phyloP scores from a whole-genome alignment of 495 filamentous ascomycete species.

The Viridothelium virens region DNA sequence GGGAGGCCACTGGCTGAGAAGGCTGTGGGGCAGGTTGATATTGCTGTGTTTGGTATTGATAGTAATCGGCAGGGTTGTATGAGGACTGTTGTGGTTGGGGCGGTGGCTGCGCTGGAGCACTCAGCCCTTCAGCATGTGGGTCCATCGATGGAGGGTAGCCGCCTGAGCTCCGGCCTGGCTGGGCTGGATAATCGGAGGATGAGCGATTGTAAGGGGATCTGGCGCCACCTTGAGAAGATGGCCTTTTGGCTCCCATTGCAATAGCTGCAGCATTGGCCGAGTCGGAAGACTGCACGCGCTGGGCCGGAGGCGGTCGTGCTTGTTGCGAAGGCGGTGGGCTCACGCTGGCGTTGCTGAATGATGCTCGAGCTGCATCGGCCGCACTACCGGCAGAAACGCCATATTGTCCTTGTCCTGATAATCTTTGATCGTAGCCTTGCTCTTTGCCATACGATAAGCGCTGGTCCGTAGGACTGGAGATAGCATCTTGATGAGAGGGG shows the following conservation, averaged over 20 bases:
- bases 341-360: constrained; percentile 31
- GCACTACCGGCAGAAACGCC: constrained; percentile 35
- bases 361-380: constrained; percentile 43
- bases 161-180: constrained; percentile 16
- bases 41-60: constrained; percentile 27
- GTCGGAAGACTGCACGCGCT: constrained; percentile 41
- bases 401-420: constrained; percentile 23
- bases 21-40: constrained; percentile 18
- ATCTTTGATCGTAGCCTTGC: constrained; percentile 9
- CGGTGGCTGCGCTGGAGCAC: constrained; percentile 13
- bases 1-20: constrained; percentile 12
- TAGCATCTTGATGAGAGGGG: constrained; percentile 36
- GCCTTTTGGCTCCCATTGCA: constrained; percentile 38
- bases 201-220: constrained; percentile 34
- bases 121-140: not conserved
- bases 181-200: constrained; percentile 39
- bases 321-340: constrained; percentile 34
- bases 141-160: constrained; percentile 11
- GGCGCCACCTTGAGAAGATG: constrained; percentile 30
- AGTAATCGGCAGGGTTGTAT: constrained; percentile 29
- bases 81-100: constrained; percentile 21
- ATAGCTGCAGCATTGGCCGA: constrained; percentile 42
- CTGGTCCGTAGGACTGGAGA: constrained; percentile 36
- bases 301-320: constrained; percentile 36
- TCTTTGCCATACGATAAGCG: constrained; percentile 43